Base-by-base conservation (phyloP, 345 rosid species). In the Clausena lansium region DNA sequence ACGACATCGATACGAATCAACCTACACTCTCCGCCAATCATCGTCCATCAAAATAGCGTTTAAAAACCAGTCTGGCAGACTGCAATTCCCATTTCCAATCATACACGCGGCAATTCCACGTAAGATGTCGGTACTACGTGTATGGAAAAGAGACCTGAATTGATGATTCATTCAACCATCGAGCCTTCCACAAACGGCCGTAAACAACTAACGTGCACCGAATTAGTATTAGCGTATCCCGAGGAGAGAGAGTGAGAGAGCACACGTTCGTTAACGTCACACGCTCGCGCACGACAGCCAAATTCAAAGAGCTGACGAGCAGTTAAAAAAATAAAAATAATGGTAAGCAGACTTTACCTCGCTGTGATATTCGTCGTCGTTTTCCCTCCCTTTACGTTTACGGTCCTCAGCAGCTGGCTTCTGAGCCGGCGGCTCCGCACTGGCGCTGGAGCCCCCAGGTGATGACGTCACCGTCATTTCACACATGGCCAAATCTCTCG, bases 321-420 rank as follows among this genome's bases (percentile, higher is more conserved):
- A 28, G 25, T 27, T 20, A 54, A 39, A 5, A 11, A 2, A 10
- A 22, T 22, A 61, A 59, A 22, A 17, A 35, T 6, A 71, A 52
- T n/a, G 57, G 11, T 41, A 66, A 74, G 70, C 79, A 65, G 61
- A n/a, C 11, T 58, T 83, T 76, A 92, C 96, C 97, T 95, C 94
- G 86, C 91, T 87, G 39, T 81, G 89, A 55, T 79, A 83, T 68
- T 93, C 91, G 62, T 85, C 90, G 59, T 87, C 97, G 35, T 39
- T 59, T 80, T 91, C 95, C 39, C 83, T 83, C 52, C 87, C 97
- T 69, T 90, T 92, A 17, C 97, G 91, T 84, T 93, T 95, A 72
- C 90, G 87, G 57, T 89, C 89, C 45, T 85, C 92, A 20, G 79
- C 55, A 78, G 84, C 66, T 79, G 78, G 75, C 73, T 81, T 86